Evolutionary conservation across 2,329 filamentous ascomycete genomes (phyloP), one percentile per base, ranked within the genome.

Genomic region (Diaporthe sp.): DNA sequence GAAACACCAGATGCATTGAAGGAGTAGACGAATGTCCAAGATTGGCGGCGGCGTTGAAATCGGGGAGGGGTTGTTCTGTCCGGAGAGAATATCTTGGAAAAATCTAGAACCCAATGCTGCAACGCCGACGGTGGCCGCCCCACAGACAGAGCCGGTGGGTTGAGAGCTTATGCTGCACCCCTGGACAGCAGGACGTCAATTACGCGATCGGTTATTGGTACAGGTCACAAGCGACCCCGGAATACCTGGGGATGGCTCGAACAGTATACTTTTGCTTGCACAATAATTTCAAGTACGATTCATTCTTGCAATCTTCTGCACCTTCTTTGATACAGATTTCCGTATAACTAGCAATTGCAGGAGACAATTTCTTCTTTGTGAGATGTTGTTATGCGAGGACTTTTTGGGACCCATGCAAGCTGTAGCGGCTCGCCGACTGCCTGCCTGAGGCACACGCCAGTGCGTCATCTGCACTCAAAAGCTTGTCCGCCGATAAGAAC

Each of bases 1-100:
- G 32, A 32, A 25, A 17, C 25, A 68, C 58, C 47, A 66, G 68
- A 66, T 37, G 56, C 75, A 76, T 75, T 42, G 55, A 66, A 44
- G 42, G 32, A 30, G 32, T 42, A 65, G 25, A 27, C n/a, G 19
- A 61, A 27, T 37, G 50, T 25, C 63, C 27, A 70, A 13, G 27
- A 22, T 17, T 55, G 55, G 56, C 27, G 50, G 58, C 25, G 19
- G 51, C n/a, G 63, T 53, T 51, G 61, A 12, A n/a, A 27, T 58
- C 27, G 39, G 63, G 22, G 27, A 22, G 30, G 32, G 27, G 50
- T 61, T 59, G 25, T 53, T 22, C 44, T 61, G 56, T 63, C n/a
- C 13, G 63, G 44, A 68, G 32, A 39, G 42, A 50, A 63, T 15
- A 73, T 56, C 32, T 42, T 68, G 19, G 65, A 53, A 70, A 75